phyloP scores from a whole-genome alignment of 345 rosid genomes.

The Euphorbia peplus region DNA sequence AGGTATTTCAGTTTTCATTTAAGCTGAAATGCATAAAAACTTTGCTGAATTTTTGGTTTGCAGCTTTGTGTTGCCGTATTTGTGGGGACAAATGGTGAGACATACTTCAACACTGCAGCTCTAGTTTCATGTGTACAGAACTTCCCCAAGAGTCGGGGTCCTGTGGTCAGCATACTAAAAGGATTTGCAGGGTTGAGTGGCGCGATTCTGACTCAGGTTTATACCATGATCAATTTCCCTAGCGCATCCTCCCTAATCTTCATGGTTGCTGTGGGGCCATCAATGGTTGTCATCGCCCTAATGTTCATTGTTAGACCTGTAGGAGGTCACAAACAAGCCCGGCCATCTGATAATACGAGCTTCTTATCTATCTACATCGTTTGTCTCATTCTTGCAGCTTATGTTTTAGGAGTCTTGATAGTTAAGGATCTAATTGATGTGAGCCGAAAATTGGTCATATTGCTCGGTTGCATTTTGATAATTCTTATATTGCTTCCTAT shows the following conservation, averaged over 20 bases:
- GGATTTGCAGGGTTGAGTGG: conserved; percentile 99
- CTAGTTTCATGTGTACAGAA: conserved; percentile 91
- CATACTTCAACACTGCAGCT: conserved; percentile 90
- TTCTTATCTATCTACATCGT: conserved; percentile 62
- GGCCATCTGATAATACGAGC: conserved; percentile 64
- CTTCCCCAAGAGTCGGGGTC: conserved; percentile 94
- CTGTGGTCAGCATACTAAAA: conserved; percentile 89
- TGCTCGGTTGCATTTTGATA: conserved; percentile 56
- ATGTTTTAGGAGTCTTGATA: conserved; percentile 82
- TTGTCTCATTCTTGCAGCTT: conserved; percentile 78
- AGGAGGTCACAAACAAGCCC: conserved; percentile 82
- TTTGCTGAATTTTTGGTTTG: conserved; percentile 10
- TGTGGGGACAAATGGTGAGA: conserved; percentile 89
- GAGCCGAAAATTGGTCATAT: conserved; percentile 39
- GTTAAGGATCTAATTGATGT: conserved; percentile 66
- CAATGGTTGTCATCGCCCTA: conserved; percentile 56
- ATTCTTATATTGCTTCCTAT: conserved; percentile 64
- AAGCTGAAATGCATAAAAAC: neutral
- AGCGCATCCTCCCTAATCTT: conserved; percentile 75
- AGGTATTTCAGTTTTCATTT: neutral
- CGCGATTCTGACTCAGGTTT: conserved; percentile 85
- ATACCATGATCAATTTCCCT: conserved; percentile 61
- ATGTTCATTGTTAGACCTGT: conserved; percentile 93
- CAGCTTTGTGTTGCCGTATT: conserved; percentile 93
- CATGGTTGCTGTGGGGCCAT: conserved; percentile 97